Evolutionary conservation across 208 protist species (phyloP).

Genomic region (Trypanosoma boissoni): DNA sequence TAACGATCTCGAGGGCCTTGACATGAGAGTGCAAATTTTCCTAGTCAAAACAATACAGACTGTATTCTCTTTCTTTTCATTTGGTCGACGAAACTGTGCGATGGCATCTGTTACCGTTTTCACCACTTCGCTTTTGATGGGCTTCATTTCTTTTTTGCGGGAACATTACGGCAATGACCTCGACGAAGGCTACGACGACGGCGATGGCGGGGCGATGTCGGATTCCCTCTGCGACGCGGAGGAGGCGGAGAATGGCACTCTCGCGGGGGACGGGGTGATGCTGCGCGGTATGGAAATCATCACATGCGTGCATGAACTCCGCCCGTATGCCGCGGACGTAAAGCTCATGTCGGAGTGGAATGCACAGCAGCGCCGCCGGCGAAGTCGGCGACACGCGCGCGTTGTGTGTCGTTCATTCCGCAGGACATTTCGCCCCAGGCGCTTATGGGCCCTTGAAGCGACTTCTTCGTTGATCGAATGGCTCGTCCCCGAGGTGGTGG

Average conservation of each 20-base stretch:
- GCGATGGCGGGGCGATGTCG: slow-evolving; percentile 18
- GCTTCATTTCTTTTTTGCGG: background rate
- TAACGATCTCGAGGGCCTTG: slow-evolving; percentile 80
- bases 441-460: slow-evolving; percentile 23
- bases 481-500: slow-evolving; percentile 15
- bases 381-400: background rate
- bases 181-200: slow-evolving; percentile 12
- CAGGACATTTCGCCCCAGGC: background rate
- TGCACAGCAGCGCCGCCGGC: slow-evolving; percentile 9
- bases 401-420: background rate
- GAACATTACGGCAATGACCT: background rate
- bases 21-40: slow-evolving; percentile 71
- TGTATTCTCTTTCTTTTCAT: slow-evolving; percentile 22
- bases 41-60: too few relatives aligned
- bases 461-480: slow-evolving; percentile 3
- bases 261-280: slow-evolving; percentile 49
- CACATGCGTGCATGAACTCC: slow-evolving; percentile 53
- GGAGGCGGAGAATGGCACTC: slow-evolving; percentile 56
- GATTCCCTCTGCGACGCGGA: slow-evolving; percentile 52
- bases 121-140: background rate
- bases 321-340: slow-evolving; percentile 65
- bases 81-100: slow-evolving; percentile 19
- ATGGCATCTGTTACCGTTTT: slow-evolving; percentile 24
- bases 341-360: slow-evolving; percentile 68
- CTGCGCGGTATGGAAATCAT: slow-evolving; percentile 75